phyloP scores from a whole-genome alignment of 1,284 basidiomycete species.

The Naganishia cerealis region DNA sequence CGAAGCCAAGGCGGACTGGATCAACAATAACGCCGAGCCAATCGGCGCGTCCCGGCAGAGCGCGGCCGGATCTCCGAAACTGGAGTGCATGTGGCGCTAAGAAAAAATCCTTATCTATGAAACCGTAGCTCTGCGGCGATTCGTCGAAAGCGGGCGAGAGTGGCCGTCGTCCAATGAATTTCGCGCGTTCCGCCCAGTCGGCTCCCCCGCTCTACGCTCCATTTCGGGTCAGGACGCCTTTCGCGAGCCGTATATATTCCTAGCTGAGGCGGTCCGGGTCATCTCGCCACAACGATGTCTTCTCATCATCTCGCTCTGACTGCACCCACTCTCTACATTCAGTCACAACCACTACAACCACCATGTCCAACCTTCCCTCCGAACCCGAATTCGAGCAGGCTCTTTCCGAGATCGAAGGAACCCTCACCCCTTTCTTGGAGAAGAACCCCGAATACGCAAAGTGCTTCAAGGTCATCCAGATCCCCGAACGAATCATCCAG shows the following conservation, averaged over 20 bases:
- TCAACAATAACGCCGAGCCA: constrained; percentile 5
- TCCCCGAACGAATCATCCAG: constrained; percentile 74
- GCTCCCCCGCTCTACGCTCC: background rate
- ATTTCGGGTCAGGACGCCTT: background rate
- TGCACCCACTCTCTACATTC: constrained; percentile 1
- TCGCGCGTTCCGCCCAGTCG: constrained; percentile 2
- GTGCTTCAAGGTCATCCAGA: constrained; percentile 66
- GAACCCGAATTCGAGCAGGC: constrained; percentile 66
- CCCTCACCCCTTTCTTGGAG: constrained; percentile 65
- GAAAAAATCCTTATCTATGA: constrained; percentile 22
- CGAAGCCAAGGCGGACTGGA: background rate
- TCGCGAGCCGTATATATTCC: constrained; percentile 17
- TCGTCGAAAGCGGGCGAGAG: constrained; percentile 17
- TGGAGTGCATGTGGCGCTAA: background rate
- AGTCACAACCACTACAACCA: constrained; percentile 27
- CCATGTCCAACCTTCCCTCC: constrained; percentile 54
- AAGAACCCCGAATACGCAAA: constrained; percentile 71
- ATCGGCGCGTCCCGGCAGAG: background rate
- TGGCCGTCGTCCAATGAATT: constrained; percentile 10
- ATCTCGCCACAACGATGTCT: background rate
- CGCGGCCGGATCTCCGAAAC: background rate
- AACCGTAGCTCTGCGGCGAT: background rate
- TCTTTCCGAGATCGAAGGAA: constrained; percentile 65
- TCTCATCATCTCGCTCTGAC: constrained; percentile 11
- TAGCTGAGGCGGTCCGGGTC: background rate